Evolutionary conservation across 2,329 filamentous ascomycete species (phyloP).

Genomic region (Alternaria ethzedia): DNA sequence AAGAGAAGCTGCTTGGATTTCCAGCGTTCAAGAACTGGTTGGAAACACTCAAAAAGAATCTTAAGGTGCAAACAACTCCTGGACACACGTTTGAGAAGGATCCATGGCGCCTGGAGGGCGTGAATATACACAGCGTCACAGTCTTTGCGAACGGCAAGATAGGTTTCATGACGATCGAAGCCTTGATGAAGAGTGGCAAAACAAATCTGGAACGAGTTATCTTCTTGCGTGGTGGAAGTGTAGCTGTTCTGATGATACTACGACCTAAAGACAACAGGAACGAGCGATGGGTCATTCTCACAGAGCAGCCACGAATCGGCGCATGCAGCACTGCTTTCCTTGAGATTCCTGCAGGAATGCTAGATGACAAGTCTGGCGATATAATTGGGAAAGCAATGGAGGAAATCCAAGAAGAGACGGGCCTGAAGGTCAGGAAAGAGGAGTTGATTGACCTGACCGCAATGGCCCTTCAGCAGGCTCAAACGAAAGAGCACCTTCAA

Average conservation of each 20-base stretch:
- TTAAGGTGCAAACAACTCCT: not conserved
- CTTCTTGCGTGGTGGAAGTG: constrained; percentile 64
- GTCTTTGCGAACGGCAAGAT: constrained; percentile 49
- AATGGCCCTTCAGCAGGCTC: constrained; percentile 49
- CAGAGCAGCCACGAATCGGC: constrained; percentile 64
- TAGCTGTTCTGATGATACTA: constrained; percentile 59
- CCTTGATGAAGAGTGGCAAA: not conserved
- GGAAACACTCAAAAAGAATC: not conserved
- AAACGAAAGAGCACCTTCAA: not conserved
- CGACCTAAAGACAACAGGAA: constrained; percentile 42
- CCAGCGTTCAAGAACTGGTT: not conserved
- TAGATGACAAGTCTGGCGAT: constrained; percentile 58
- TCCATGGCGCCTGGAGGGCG: not conserved
- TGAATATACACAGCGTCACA: not conserved
- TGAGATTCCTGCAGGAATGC: constrained; percentile 67
- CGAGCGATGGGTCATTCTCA: constrained; percentile 56
- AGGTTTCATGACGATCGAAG: not conserved
- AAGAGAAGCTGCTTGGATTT: not conserved
- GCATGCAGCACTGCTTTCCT: constrained; percentile 61
- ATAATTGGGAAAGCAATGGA: constrained; percentile 63
- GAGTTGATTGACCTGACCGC: constrained; percentile 63
- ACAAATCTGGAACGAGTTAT: constrained; percentile 56
- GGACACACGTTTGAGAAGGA: not conserved
- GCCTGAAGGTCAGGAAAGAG: constrained; percentile 56
- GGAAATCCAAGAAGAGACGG: constrained; percentile 65